Evolutionary conservation across 169 alveolate genomes (phyloP).

Genomic region (Plasmodium billcollinsi): DNA sequence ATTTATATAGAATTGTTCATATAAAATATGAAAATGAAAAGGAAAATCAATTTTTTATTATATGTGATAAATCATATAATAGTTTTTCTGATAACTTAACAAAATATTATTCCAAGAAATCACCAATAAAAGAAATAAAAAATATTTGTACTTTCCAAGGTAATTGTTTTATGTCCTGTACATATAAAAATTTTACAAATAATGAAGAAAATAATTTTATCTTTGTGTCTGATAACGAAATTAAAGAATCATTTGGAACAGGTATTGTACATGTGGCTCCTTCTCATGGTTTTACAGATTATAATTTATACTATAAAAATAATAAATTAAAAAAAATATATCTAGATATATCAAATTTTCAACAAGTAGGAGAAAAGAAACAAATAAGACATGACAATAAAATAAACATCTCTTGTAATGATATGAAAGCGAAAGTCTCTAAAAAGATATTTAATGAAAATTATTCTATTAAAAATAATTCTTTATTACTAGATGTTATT

Average conservation of each 20-base stretch:
- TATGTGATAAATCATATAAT: slow-evolving; percentile 55
- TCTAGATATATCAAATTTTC: slow-evolving; percentile 10
- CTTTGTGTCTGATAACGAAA: slow-evolving; percentile 23
- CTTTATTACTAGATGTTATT: slow-evolving; percentile 6
- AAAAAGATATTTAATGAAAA: neutral
- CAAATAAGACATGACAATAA: neutral
- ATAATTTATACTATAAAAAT: slow-evolving; percentile 30
- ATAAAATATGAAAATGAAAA: slow-evolving; percentile 7
- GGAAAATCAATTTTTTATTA: slow-evolving; percentile 15
- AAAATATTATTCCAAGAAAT: slow-evolving; percentile 19
- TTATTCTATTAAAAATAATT: too few species aligned
- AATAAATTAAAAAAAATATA: slow-evolving; percentile 24
- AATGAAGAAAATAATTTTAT: slow-evolving; percentile 40
- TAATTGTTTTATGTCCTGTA: neutral
- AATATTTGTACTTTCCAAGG: slow-evolving; percentile 28
- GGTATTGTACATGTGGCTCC: slow-evolving; percentile 76
- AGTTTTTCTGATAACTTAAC: slow-evolving; percentile 28
- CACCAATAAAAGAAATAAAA: slow-evolving; percentile 13
- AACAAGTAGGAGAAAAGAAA: neutral
- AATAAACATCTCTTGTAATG: neutral
- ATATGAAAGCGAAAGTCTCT: neutral
- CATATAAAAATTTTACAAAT: slow-evolving; percentile 43
- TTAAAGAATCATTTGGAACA: slow-evolving; percentile 54
- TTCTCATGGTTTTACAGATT: slow-evolving; percentile 70
- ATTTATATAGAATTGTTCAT: slow-evolving; percentile 31